Base-by-base conservation (phyloP, 371 early-diverging fungal genomes). In the Sporodiniella umbellata region DNA sequence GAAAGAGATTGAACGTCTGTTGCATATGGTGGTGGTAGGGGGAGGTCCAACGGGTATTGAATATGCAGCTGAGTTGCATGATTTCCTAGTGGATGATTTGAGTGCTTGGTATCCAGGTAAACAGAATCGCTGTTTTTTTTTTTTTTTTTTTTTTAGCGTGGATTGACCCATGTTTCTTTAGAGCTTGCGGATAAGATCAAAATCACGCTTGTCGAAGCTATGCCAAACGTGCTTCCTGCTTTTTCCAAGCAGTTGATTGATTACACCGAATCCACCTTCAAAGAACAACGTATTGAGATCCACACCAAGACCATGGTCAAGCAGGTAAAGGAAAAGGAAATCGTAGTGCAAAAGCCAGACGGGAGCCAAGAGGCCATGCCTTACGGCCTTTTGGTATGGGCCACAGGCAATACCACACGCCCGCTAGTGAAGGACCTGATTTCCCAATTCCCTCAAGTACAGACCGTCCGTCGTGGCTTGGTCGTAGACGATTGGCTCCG, bases 31-130 rank as follows among this genome's bases (percentile, higher is more conserved):
- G 0, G 94, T 96, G n/a, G 94, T 94, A 7, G 97, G 97, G 33
- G 97, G 95, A 39, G 97, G 97, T 8, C 97, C 97, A 14, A 94
- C 97, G 0, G 97, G 97, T 53, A 87, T 94, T 19, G 97, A 96
- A 66, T 94, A 92, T 58, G 95, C 95, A 4, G 95, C 90, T 17
- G 97, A 95, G 77, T 78, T 96, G 33, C 87, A 93, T 60, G 97
- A 96, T 75, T 94, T 95, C 63, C 62, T 96, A 59, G 68, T 79
- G 42, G 93, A 93, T 37, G 95, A 95, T 62, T 63, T 95, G 55
- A 68, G 75, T 19, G 68, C 72, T 25, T 93, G 93, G 94, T 94
- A 92, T 70, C 95, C 93, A 17, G 75, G 68, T 70, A 67, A 28
- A 10, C 10, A n/a, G n/a, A n/a, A n/a, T 28, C 10, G 7, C 10